These are phyloP conservation scores for Stellera chamaejasme DNA, from an alignment of 345 rosid genomes.

Conservation along the genomic window DNA sequence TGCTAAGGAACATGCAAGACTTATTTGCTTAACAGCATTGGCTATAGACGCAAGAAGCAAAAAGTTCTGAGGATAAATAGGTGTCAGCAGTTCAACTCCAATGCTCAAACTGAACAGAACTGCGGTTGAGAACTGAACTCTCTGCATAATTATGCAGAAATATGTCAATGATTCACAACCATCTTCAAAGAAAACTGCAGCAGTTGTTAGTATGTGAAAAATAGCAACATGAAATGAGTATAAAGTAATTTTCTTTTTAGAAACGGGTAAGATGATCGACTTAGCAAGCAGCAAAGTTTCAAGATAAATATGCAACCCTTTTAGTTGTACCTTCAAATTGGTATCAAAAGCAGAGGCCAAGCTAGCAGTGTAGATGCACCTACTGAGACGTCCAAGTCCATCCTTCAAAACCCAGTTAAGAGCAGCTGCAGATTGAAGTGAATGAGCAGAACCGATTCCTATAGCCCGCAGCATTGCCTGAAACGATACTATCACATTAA, in stretches of 20 bases:
- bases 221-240: too few species aligned
- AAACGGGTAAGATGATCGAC: too few species aligned
- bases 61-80: constrained; percentile 64
- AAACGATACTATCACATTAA: constrained; percentile 2
- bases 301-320: too few species aligned
- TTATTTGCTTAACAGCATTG: constrained; percentile 90
- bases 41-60: constrained; percentile 79
- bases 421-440: constrained; percentile 88
- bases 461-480: constrained; percentile 92
- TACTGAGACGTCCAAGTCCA: constrained; percentile 78
- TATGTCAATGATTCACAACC: constrained; percentile 5
- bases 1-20: constrained; percentile 73
- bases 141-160: constrained; percentile 30
- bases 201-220: too few species aligned
- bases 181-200: neutral
- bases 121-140: constrained; percentile 83
- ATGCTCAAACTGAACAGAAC: constrained; percentile 79
- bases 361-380: constrained; percentile 91
- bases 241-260: too few species aligned
- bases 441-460: constrained; percentile 75
- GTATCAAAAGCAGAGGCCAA: constrained; percentile 85
- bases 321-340: constrained; percentile 60
- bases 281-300: too few species aligned
- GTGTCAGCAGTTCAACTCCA: constrained; percentile 88
- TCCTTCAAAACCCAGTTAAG: constrained; percentile 89